A percentile compares a stretch with the other conserved stretches of the same genome.
Evolutionary conservation across 2,329 filamentous ascomycete species (phyloP).

Genomic region (Arthroderma sp.): DNA sequence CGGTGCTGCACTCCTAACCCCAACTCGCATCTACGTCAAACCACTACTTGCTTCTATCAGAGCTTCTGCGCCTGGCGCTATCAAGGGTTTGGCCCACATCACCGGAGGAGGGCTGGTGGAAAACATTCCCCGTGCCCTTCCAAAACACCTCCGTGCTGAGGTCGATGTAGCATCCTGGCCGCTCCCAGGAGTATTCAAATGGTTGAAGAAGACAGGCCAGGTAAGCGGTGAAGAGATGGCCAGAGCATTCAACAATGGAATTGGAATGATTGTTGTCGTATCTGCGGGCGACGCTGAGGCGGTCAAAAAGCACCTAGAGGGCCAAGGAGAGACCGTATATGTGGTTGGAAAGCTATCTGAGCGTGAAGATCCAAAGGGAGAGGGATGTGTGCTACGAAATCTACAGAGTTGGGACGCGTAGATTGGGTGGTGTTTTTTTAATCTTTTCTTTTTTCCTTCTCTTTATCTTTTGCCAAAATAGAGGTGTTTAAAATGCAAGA

Average conservation of each 20-base stretch:
- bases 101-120: slow-evolving; percentile 87
- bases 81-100: slow-evolving; percentile 94
- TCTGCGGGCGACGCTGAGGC: slow-evolving; percentile 48
- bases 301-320: slow-evolving; percentile 48
- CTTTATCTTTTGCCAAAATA: no score
- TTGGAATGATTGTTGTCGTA: slow-evolving; percentile 89
- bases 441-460: no score
- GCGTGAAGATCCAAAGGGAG: slow-evolving; percentile 35
- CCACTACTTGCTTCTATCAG: slow-evolving; percentile 54
- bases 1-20: slow-evolving; percentile 68
- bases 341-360: slow-evolving; percentile 58
- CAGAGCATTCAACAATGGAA: slow-evolving; percentile 83
- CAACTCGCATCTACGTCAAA: slow-evolving; percentile 88
- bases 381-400: slow-evolving; percentile 52
- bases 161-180: slow-evolving; percentile 67
- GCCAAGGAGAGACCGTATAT: slow-evolving; percentile 63
- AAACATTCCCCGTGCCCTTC: slow-evolving; percentile 91
- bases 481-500: no score
- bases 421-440: background rate
- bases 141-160: slow-evolving; percentile 60
- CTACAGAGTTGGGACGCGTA: slow-evolving; percentile 36
- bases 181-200: slow-evolving; percentile 67
- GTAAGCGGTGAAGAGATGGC: slow-evolving; percentile 70
- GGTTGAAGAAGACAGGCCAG: slow-evolving; percentile 62
- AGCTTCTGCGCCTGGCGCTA: slow-evolving; percentile 15